phyloP scores from a whole-genome alignment of 805 yeast species.

The Hanseniaspora vineae region DNA sequence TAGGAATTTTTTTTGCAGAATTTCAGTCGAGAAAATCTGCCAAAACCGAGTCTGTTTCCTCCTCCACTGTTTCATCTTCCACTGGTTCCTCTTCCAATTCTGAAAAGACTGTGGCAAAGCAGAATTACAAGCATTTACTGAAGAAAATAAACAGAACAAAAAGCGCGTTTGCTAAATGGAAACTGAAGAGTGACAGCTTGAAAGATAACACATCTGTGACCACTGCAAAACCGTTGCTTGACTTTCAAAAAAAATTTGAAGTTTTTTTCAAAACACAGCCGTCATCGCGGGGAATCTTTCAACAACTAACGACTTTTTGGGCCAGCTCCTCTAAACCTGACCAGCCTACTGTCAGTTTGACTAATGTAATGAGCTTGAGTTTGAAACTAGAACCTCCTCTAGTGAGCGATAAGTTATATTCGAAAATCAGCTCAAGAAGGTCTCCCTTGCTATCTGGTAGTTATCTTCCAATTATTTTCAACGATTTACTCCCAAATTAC shows the following conservation, averaged over 20 bases:
- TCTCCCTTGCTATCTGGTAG: slow-evolving; percentile 51
- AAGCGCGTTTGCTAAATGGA: slow-evolving; percentile 74
- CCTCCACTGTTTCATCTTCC: not conserved
- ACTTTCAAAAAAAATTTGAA: slow-evolving; percentile 25
- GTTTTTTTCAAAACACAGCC: not conserved
- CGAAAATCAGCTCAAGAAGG: slow-evolving; percentile 32
- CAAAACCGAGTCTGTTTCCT: not conserved
- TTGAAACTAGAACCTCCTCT: slow-evolving; percentile 48
- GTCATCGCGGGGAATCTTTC: slow-evolving; percentile 16
- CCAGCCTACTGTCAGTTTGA: slow-evolving; percentile 32
- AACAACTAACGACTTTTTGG: not conserved
- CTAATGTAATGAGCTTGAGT: slow-evolving; percentile 51
- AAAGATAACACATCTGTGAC: slow-evolving; percentile 8
- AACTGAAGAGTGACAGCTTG: slow-evolving; percentile 35
- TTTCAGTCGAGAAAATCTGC: too few relatives aligned
- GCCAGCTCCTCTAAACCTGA: slow-evolving; percentile 6
- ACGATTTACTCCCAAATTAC: slow-evolving; percentile 41
- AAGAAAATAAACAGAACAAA: slow-evolving; percentile 53
- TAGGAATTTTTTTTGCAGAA: slow-evolving; percentile 8
- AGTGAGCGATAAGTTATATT: slow-evolving; percentile 14
- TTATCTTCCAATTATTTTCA: slow-evolving; percentile 52
- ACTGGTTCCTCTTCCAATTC: not conserved
- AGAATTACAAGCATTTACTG: slow-evolving; percentile 39
- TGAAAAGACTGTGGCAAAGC: slow-evolving; percentile 11
- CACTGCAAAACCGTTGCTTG: too few relatives aligned